A percentile compares a stretch with the other conserved stretches of the same genome.
Conservation (phyloP, 495 filamentous ascomycete genomes). For the Cercophora scortea region DNA sequence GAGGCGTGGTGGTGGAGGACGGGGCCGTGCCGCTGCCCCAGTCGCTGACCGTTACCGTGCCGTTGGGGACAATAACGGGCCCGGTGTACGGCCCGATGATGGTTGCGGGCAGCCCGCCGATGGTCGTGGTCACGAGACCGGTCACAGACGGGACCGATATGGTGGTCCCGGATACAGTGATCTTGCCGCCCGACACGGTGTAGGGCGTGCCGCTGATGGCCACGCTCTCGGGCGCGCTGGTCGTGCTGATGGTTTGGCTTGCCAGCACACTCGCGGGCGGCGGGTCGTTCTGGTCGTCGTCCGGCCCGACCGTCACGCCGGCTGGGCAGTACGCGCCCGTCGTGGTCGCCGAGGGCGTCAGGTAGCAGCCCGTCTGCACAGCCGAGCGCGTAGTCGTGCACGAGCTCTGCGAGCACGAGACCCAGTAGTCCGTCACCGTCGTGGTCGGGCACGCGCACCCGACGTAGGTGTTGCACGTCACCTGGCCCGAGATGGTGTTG, state of each 20-base stretch:
- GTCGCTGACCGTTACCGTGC: too few species aligned
- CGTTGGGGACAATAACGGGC: too few species aligned
- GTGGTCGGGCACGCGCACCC: not conserved
- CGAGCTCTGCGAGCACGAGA: conserved; percentile 1
- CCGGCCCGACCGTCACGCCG: conserved; percentile 11
- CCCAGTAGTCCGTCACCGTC: not conserved
- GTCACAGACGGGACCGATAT: too few species aligned
- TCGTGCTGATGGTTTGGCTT: not conserved
- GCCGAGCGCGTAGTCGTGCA: conserved; percentile 6
- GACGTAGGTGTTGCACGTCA: too few species aligned
- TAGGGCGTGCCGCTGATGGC: conserved; percentile 1
- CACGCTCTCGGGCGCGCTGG: not conserved
- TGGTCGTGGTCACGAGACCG: too few species aligned
- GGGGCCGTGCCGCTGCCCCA: not conserved
- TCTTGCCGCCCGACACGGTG: too few species aligned
- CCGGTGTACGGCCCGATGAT: too few species aligned
- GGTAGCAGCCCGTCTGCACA: conserved; percentile 10
- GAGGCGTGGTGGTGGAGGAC: not conserved
- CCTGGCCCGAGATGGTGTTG: too few species aligned
- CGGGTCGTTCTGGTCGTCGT: not conserved
- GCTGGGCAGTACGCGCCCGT: not conserved
- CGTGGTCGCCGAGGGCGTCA: conserved; percentile 5
- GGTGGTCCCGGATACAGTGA: too few species aligned
- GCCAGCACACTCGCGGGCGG: too few species aligned
- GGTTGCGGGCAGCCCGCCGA: too few species aligned